phyloP scores from a whole-genome alignment of 2,329 filamentous ascomycete species.

The Fusarium bulbicola region DNA sequence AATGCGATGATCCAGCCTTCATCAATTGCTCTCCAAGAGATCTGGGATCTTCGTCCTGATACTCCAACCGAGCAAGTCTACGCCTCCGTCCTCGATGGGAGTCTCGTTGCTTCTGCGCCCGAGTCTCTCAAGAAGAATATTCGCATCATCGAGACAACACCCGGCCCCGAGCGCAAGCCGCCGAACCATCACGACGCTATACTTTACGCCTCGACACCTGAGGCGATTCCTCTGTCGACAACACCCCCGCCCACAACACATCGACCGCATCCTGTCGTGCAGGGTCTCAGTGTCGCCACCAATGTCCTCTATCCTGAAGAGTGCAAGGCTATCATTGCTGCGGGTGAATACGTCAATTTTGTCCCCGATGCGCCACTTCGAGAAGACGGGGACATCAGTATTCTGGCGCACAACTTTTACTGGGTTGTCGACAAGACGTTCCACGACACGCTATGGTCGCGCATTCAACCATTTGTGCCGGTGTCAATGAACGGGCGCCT shows the following conservation, averaged over 20 bases:
- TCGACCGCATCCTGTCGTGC: conserved; percentile 69
- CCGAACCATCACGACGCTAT: conserved; percentile 74
- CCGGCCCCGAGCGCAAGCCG: conserved; percentile 69
- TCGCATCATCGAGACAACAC: conserved; percentile 68
- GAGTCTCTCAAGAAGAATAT: conserved; percentile 54
- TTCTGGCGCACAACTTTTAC: conserved; percentile 78
- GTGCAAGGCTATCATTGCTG: conserved; percentile 72
- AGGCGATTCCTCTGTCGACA: conserved; percentile 62
- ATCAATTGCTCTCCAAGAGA: conserved; percentile 64
- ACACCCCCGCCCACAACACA: conserved; percentile 58
- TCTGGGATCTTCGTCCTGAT: conserved; percentile 66
- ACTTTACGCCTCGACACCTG: conserved; percentile 67
- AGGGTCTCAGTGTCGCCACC: conserved; percentile 66
- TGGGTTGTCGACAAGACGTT: conserved; percentile 74
- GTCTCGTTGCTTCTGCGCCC: conserved; percentile 57
- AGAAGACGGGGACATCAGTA: conserved; percentile 70
- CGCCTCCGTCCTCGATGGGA: conserved; percentile 66
- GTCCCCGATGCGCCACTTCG: conserved; percentile 73
- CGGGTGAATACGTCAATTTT: conserved; percentile 72
- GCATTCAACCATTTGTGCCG: conserved; percentile 68
- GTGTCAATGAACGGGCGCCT: conserved; percentile 61
- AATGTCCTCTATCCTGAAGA: conserved; percentile 69
- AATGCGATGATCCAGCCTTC: conserved; percentile 46
- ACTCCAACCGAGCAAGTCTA: conserved; percentile 58
- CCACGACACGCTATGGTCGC: conserved; percentile 69